Evolutionary conservation across 345 rosid species (phyloP).

Genomic region (Pelargonium nanum): DNA sequence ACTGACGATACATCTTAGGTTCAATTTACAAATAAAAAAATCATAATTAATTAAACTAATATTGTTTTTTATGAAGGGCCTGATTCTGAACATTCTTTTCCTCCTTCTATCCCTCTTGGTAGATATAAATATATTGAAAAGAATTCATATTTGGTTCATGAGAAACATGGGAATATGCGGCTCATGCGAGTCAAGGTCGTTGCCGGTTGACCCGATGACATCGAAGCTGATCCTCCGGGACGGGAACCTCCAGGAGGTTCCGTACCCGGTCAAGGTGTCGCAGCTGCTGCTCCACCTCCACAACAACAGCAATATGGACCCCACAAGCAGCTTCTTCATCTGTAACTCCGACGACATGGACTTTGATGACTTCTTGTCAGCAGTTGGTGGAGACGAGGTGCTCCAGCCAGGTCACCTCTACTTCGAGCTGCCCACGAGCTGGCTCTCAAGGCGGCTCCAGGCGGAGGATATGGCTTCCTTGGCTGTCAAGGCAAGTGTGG

Average conservation of each 20-base stretch:
- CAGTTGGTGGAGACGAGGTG: constrained; percentile 24
- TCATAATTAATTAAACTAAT: too few relatives aligned
- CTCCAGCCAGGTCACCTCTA: constrained; percentile 40
- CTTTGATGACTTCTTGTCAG: constrained; percentile 24
- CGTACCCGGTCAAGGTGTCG: constrained; percentile 36
- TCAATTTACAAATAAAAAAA: too few relatives aligned
- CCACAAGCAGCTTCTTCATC: constrained; percentile 12
- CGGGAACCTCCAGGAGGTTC: constrained; percentile 33
- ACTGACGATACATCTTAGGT: too few relatives aligned
- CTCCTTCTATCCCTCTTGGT: too few relatives aligned
- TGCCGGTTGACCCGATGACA: constrained; percentile 19
- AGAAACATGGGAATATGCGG: constrained; percentile 42
- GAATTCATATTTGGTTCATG: too few relatives aligned
- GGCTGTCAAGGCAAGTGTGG: constrained; percentile 42
- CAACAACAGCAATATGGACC: constrained; percentile 11
- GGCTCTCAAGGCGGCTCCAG: constrained; percentile 20
- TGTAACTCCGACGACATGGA: constrained; percentile 48
- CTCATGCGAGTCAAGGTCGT: constrained; percentile 40
- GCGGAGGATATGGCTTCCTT: constrained; percentile 43
- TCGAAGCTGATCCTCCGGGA: constrained; percentile 42
- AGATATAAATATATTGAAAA: too few relatives aligned
- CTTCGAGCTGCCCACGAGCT: constrained; percentile 32
- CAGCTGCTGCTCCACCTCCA: constrained; percentile 11
- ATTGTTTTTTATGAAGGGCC: too few relatives aligned
- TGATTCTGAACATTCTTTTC: too few relatives aligned